Percentiles rank a stretch among this genome's conserved stretches.
Conservation (phyloP, 164 flowering plant species). For the Tetrastigma voinierianum region DNA sequence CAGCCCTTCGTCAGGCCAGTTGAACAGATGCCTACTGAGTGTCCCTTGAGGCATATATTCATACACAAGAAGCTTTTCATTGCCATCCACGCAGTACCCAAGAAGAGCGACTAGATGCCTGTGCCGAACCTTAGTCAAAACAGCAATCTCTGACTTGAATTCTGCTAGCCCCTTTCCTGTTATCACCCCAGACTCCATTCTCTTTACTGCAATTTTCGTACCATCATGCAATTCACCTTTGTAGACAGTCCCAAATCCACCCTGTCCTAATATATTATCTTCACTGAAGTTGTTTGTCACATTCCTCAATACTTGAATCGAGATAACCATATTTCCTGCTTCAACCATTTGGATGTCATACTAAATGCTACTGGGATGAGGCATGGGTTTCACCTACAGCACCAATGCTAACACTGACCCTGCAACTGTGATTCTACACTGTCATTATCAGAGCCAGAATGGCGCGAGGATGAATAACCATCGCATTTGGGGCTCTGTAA, state of each 20-base stretch:
- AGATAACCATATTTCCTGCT: slow-evolving; percentile 71
- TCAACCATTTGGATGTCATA: slow-evolving; percentile 69
- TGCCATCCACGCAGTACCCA: slow-evolving; percentile 76
- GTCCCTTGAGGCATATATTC: slow-evolving; percentile 90
- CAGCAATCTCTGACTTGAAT: slow-evolving; percentile 79
- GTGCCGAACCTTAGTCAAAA: slow-evolving; percentile 74
- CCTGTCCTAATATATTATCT: slow-evolving; percentile 61
- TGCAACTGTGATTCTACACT: slow-evolving; percentile 71
- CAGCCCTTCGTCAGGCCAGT: slow-evolving; percentile 66
- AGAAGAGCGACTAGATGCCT: slow-evolving; percentile 75
- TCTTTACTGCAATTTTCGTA: slow-evolving; percentile 75
- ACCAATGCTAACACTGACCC: slow-evolving; percentile 64
- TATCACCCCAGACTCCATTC: slow-evolving; percentile 68
- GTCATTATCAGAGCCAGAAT: slow-evolving; percentile 68
- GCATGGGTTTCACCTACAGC: slow-evolving; percentile 47
- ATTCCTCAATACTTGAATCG: slow-evolving; percentile 66
- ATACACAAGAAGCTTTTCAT: slow-evolving; percentile 74
- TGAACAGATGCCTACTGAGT: slow-evolving; percentile 59
- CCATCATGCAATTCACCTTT: slow-evolving; percentile 82
- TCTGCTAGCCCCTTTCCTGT: slow-evolving; percentile 60
- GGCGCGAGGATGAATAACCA: slow-evolving; percentile 67
- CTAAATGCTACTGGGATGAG: slow-evolving; percentile 36
- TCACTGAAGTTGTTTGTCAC: slow-evolving; percentile 68
- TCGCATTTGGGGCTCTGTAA: slow-evolving; percentile 66
- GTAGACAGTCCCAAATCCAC: slow-evolving; percentile 77